A percentile compares a stretch with the other conserved stretches of the same genome.
These are phyloP conservation scores for Blastocystis sp. DNA, from an alignment of 352 stramenopile species.

Conservation along the genomic window DNA sequence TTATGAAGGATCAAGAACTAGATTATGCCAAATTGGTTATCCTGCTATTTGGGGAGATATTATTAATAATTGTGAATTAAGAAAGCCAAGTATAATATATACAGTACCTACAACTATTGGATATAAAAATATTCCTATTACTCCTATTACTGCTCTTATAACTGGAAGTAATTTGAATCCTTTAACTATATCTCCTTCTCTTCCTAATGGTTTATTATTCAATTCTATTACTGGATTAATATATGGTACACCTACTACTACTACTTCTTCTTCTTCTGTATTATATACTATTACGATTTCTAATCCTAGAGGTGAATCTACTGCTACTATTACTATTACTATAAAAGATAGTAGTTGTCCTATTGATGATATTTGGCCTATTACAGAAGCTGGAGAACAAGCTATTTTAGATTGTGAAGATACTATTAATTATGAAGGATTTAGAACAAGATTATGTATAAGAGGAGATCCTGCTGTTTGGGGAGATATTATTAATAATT, in stretches of 20 bases:
- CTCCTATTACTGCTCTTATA: neutral
- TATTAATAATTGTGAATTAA: slow-evolving; percentile 18
- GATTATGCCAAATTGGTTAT: neutral
- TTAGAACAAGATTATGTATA: slow-evolving; percentile 12
- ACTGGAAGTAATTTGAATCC: slow-evolving; percentile 24
- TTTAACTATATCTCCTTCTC: neutral
- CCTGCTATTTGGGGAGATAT: slow-evolving; percentile 13
- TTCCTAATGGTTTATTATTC: slow-evolving; percentile 14
- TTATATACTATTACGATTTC: slow-evolving; percentile 1
- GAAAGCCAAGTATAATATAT: slow-evolving; percentile 7
- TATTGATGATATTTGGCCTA: slow-evolving; percentile 20
- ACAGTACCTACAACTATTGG: neutral
- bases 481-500: slow-evolving; percentile 3
- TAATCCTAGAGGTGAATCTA: slow-evolving; percentile 3
- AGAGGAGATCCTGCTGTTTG: neutral
- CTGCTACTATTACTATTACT: slow-evolving; percentile 3
- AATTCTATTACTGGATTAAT: slow-evolving; percentile 13
- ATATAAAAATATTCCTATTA: slow-evolving; percentile 13
- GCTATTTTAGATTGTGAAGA: slow-evolving; percentile 1
- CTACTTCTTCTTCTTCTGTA: neutral
- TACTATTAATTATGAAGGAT: slow-evolving; percentile 24
- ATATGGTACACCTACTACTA: slow-evolving; percentile 10
- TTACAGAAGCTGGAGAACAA: slow-evolving; percentile 6
- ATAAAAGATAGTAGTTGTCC: slow-evolving; percentile 5
- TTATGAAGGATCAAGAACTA: slow-evolving; percentile 10